These are phyloP conservation scores for Sporisorium exsertum DNA, from an alignment of 1,284 basidiomycete genomes.

Conservation along the genomic window DNA sequence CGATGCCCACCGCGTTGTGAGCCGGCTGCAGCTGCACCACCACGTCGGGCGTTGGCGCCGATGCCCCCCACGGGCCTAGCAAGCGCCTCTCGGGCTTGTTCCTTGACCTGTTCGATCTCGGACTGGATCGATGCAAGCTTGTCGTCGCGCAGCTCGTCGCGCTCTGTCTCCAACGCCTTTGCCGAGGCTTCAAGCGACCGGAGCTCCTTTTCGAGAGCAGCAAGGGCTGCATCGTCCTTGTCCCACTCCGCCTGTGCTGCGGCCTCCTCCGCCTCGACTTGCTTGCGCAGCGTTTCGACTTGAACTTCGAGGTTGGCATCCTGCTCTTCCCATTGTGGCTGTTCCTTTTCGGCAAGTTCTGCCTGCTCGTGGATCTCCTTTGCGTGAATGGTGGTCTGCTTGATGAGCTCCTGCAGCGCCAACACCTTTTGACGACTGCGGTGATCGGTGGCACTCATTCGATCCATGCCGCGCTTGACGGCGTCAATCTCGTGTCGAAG, in stretches of 20 bases:
- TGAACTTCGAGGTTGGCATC: constrained; percentile 34
- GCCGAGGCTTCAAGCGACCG: constrained; percentile 27
- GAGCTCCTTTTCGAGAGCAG: constrained; percentile 48
- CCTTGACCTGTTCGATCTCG: constrained; percentile 47
- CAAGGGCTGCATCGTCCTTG: constrained; percentile 43
- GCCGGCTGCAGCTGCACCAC: constrained; percentile 25
- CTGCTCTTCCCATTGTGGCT: constrained; percentile 48
- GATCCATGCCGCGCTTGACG: constrained; percentile 54
- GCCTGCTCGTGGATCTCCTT: constrained; percentile 56
- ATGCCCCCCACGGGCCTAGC: constrained; percentile 15
- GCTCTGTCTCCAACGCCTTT: constrained; percentile 35
- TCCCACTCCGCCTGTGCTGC: constrained; percentile 37
- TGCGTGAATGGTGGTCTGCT: constrained; percentile 54
- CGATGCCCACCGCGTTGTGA: constrained; percentile 40
- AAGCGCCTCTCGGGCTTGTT: constrained; percentile 37
- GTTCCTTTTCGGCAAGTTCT: constrained; percentile 45
- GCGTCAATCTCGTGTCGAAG: constrained; percentile 62
- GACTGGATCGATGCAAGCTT: constrained; percentile 29
- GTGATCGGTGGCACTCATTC: constrained; percentile 56
- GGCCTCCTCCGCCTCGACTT: constrained; percentile 45
- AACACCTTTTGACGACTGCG: constrained; percentile 60
- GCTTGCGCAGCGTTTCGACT: constrained; percentile 30
- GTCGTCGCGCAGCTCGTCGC: constrained; percentile 44
- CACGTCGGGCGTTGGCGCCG: constrained; percentile 19
- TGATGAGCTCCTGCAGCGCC: constrained; percentile 61